Evolutionary conservation across 495 filamentous ascomycete genomes (phyloP), one percentile per base, ranked within the genome.

Genomic region (Xylaria venustula): DNA sequence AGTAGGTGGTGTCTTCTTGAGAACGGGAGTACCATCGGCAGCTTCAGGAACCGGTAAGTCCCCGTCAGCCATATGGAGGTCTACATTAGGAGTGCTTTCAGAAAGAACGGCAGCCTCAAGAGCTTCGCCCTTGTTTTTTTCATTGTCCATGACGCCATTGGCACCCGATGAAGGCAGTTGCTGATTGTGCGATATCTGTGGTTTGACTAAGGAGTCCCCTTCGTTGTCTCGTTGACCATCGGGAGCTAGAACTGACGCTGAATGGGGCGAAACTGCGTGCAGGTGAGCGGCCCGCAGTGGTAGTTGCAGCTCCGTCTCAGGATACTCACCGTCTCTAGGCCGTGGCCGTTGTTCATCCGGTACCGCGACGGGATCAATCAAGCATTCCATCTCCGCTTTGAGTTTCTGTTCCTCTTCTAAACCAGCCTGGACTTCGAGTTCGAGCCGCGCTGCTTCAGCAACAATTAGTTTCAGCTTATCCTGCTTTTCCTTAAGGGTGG

Each of bases 371-470:
- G 85, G 76, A 25, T 76, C 61, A 7, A 77, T 77, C 0, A 87
- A 75, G 37, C 71, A 65, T 42, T 85, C 80, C 53, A 87, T 74
- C 58, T 90, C 86, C 7, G 82, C 79, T 3, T 76, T 69, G 36
- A 88, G 74, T 44, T 74, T 77, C 50, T 72, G 72, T 62, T 75
- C 73, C 47, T 78, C 71, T 26, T 78, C 75, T 15, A 76, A 45
- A 49, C 62, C 70, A 26, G 68, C 79, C 37, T 83, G 79, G 8
- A 89, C 81, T 61, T 87, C 84, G 7, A 78, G 76, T 59, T 88
- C 74, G 7, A 92, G 74, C 23, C 75, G 79, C 41, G 77, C 79
- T 59, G 87, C 81, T 68, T 91, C 84, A 32, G 79, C 72, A 37
- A 77, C 77, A 48, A 88, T 62, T 34, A 79, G 70, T 51, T 79